Conservation (phyloP, 306 rosid genomes). For the Fragaria vesca region DNA sequence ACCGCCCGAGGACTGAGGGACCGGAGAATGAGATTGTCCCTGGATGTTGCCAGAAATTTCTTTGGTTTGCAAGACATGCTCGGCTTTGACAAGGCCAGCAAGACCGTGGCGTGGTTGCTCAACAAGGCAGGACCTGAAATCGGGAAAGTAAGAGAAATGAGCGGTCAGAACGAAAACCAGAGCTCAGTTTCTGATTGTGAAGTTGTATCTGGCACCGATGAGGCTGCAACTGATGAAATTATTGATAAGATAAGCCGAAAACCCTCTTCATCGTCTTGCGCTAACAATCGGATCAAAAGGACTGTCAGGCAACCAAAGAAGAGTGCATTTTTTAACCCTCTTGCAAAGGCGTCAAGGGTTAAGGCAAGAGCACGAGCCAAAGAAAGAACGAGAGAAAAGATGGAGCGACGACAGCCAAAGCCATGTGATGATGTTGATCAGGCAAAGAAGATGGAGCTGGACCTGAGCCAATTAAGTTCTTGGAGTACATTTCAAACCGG, state of each 20-base stretch:
- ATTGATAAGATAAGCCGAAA: not conserved
- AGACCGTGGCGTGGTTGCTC: constrained; percentile 87
- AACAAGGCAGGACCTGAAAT: constrained; percentile 54
- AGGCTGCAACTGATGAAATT: constrained; percentile 33
- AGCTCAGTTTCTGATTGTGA: constrained; percentile 65
- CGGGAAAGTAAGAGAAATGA: constrained; percentile 43
- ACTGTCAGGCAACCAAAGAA: not conserved
- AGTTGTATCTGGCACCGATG: constrained; percentile 58
- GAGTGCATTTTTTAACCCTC: not conserved
- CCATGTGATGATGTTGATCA: constrained; percentile 14
- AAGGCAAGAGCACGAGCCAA: constrained; percentile 79
- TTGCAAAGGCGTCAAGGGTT: constrained; percentile 56
- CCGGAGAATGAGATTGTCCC: constrained; percentile 84
- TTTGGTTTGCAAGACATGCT: constrained; percentile 83
- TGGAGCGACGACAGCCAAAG: constrained; percentile 17
- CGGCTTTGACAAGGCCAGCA: constrained; percentile 85
- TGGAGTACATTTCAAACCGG: constrained; percentile 65
- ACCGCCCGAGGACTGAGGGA: constrained; percentile 71
- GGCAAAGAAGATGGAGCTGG: not conserved
- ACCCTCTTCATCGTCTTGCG: not conserved
- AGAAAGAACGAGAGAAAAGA: constrained; percentile 54
- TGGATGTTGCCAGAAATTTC: constrained; percentile 67
- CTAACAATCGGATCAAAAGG: not conserved
- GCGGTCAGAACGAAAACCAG: not conserved
- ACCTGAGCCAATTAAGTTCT: constrained; percentile 28